Conservation (phyloP, 164 flowering plant species). For the Cinnamomum chago region DNA sequence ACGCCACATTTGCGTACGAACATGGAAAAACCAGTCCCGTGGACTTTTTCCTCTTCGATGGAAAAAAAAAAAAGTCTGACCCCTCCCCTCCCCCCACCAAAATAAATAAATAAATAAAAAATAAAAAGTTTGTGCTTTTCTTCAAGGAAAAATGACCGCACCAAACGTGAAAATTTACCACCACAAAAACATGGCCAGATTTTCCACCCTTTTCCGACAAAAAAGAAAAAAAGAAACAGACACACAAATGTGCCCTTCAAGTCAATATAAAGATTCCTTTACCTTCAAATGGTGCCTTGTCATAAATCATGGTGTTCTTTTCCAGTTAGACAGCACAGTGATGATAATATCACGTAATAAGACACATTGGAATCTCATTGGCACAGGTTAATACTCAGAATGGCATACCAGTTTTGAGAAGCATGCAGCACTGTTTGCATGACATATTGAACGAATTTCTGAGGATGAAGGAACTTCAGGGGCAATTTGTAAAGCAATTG, state of each 20-base stretch:
- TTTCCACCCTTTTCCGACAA: too few relatives aligned
- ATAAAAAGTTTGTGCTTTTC: too few relatives aligned
- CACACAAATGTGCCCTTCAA: background rate
- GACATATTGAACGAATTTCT: slow-evolving; percentile 75
- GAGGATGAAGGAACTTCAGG: slow-evolving; percentile 44
- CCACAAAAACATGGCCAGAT: too few relatives aligned
- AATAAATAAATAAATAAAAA: too few relatives aligned
- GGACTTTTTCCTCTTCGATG: too few relatives aligned
- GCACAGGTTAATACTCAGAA: background rate
- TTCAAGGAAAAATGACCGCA: too few relatives aligned
- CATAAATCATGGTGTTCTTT: background rate
- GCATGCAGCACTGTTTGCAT: slow-evolving; percentile 76
- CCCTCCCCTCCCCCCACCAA: background rate
- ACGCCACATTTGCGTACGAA: too few relatives aligned
- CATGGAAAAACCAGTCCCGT: too few relatives aligned
- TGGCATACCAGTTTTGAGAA: slow-evolving; percentile 63
- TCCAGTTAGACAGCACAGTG: background rate
- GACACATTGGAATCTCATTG: background rate
- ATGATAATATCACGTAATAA: background rate
- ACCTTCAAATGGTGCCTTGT: background rate
- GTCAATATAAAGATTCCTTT: too few relatives aligned
- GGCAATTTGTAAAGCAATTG: slow-evolving; percentile 50
- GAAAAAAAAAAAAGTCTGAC: too few relatives aligned
- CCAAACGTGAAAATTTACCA: too few relatives aligned
- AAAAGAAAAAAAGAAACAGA: too few relatives aligned